Evolutionary conservation across 2,329 filamentous ascomycete species (phyloP).

Genomic region (Xylariaceae sp.): DNA sequence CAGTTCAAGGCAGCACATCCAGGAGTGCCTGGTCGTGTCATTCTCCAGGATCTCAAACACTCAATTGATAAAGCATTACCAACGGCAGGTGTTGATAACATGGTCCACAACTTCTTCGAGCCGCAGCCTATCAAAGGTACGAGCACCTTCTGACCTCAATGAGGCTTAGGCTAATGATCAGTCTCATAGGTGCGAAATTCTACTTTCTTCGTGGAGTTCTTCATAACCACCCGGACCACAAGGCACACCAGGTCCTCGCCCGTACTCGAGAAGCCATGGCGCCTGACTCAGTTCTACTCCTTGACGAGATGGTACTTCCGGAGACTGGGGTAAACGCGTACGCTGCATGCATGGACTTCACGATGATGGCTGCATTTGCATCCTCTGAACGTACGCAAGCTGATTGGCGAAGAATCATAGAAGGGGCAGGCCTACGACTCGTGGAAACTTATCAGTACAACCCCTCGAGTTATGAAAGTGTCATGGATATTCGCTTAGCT

Average conservation of each 20-base stretch:
- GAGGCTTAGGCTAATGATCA: too few relatives aligned
- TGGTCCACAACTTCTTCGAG: conserved; percentile 16
- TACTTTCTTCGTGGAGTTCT: conserved; percentile 20
- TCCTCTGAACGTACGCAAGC: conserved; percentile 15
- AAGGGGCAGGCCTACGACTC: conserved; percentile 8
- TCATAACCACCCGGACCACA: conserved; percentile 16
- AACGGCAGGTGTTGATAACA: conserved; percentile 15
- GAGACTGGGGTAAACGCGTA: neutral
- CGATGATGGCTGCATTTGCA: conserved; percentile 15
- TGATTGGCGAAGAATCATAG: conserved; percentile 7
- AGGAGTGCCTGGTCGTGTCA: conserved; percentile 9
- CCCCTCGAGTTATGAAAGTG: conserved; percentile 7
- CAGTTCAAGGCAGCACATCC: conserved; percentile 17
- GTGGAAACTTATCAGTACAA: conserved; percentile 9
- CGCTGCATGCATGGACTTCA: conserved; percentile 14
- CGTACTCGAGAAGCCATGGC: conserved; percentile 14
- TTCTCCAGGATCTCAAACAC: conserved; percentile 19
- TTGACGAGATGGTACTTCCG: conserved; percentile 22
- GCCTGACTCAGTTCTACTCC: conserved; percentile 13
- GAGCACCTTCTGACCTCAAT: neutral
- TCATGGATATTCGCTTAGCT: conserved; percentile 19
- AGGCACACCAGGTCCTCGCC: conserved; percentile 7
- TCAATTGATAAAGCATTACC: conserved; percentile 8
- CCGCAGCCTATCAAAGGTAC: conserved; percentile 18
- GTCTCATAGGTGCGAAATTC: conserved; percentile 21